Conservation (phyloP, 2,329 filamentous ascomycete species). For the Aspergillus amoenus region DNA sequence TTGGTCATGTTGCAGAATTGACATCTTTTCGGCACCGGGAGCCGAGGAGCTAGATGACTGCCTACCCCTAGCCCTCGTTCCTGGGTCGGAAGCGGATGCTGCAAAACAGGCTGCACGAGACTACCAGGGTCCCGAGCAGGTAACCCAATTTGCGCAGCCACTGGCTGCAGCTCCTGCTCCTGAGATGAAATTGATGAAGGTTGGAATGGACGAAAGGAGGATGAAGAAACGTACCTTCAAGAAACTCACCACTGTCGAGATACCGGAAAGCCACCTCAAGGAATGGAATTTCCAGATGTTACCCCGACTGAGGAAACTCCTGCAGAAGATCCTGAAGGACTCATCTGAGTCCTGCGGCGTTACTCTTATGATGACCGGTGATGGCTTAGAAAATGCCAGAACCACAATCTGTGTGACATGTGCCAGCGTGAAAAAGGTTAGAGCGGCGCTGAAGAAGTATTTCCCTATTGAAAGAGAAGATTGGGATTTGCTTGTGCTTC, state of each 20-base stretch:
- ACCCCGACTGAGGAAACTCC: constrained; percentile 57
- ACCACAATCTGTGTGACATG: constrained; percentile 66
- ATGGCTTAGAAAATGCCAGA: constrained; percentile 55
- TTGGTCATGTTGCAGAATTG: constrained; percentile 43
- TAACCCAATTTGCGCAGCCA: constrained; percentile 19
- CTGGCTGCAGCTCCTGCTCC: constrained; percentile 20
- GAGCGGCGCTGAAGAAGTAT: constrained; percentile 56
- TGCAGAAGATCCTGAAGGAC: constrained; percentile 59
- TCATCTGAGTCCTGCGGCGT: constrained; percentile 62
- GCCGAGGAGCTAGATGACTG: constrained; percentile 44
- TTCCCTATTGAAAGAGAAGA: constrained; percentile 57
- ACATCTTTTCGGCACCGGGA: constrained; percentile 42
- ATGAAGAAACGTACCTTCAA: constrained; percentile 43
- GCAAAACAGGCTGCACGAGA: constrained; percentile 21
- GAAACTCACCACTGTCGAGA: constrained; percentile 50
- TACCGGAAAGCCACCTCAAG: constrained; percentile 55
- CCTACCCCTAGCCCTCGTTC: constrained; percentile 41
- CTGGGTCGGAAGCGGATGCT: constrained; percentile 29
- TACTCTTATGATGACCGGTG: constrained; percentile 60
- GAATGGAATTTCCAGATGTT: constrained; percentile 61
- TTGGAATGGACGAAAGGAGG: constrained; percentile 27
- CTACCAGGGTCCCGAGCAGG: constrained; percentile 15
- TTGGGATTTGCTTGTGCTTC: constrained; percentile 61
- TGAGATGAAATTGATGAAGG: constrained; percentile 26
- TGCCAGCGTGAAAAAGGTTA: constrained; percentile 58